Conservation (phyloP, 805 yeast genomes). For the Sugiyamaella boreocaroliniensis region DNA sequence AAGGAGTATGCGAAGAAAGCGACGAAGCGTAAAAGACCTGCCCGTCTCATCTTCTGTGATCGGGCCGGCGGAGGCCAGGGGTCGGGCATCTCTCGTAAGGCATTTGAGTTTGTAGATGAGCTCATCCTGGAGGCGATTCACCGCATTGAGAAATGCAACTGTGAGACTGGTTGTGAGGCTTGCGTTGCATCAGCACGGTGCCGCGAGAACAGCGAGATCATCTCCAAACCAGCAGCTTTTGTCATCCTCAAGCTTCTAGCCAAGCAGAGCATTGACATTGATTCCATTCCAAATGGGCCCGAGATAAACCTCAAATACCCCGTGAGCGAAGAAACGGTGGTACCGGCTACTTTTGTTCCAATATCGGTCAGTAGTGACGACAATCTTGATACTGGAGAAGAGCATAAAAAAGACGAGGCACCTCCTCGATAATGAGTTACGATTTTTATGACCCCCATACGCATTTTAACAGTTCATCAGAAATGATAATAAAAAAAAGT, state of each 20-base stretch:
- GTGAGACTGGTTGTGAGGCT: slow-evolving; percentile 62
- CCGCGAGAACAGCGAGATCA: slow-evolving; percentile 70
- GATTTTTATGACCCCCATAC: neutral
- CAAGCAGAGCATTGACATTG: slow-evolving; percentile 46
- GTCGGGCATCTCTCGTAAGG: slow-evolving; percentile 70
- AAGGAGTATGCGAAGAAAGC: slow-evolving; percentile 83
- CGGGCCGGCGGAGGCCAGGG: slow-evolving; percentile 69
- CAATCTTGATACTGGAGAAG: neutral
- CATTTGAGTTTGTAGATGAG: slow-evolving; percentile 69
- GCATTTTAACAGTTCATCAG: neutral
- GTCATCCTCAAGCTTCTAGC: slow-evolving; percentile 58
- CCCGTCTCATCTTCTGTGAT: slow-evolving; percentile 78
- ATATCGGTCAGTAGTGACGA: neutral
- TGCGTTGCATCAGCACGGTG: slow-evolving; percentile 84
- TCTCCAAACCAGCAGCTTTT: slow-evolving; percentile 81
- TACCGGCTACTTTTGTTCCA: slow-evolving; percentile 6
- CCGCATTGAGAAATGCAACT: slow-evolving; percentile 56
- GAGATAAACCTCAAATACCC: slow-evolving; percentile 25
- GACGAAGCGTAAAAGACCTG: slow-evolving; percentile 71
- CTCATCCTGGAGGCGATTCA: slow-evolving; percentile 50
- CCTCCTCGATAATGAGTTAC: neutral
- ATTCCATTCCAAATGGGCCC: slow-evolving; percentile 34
- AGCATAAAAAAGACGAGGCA: neutral
- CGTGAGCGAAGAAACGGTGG: slow-evolving; percentile 10
- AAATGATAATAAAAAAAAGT: neutral